Base-by-base conservation (phyloP, 2,329 filamentous ascomycete species). In the Chaetothyriales sp. region DNA sequence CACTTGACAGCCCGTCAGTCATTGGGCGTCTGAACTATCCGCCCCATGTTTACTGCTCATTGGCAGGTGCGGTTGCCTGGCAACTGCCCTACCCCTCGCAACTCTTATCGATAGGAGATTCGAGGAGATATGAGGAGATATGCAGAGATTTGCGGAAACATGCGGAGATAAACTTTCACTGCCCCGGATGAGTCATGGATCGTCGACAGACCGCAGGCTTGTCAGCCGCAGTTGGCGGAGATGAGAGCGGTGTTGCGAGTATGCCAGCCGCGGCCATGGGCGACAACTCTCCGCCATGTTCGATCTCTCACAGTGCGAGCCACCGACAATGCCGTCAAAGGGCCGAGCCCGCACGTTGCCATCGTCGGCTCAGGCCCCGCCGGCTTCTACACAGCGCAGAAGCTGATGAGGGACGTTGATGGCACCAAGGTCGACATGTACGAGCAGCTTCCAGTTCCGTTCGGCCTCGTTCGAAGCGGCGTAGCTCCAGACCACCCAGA, bases 401-500 rank as follows among this genome's bases (percentile, higher is more conserved):
- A 88, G 52, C 76, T 95, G 50, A 82, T 96, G 74, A 77, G 78
- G 49, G 86, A 81, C 61, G 74, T 92, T 39, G 73, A 80, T 19
- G 72, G 81, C 63, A 81, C 83, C 0, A 75, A 78, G 48, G 77
- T 98, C 19, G 90, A 96, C 67, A 96, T 98, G 90, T 98, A 94
- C 64, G 92, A 98, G 68, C 80, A 86, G 25, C 70, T 96, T 42
- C 92, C 92, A 0, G 88, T 94, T 3, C 92, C 92, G 0, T 98
- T 86, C 64, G 92, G 92, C 1, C 75, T 98, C 50, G 89, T 94
- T 47, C 77, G 92, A 50, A 95, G 92, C 63, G 92, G 92, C 7
- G 92, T 98, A 52, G 93, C 92, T n/a, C 92, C 92, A 4, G 92
- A 98, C 65, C 92, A 98, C 68, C 90, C 92, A 0, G 90, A 98